phyloP scores from a whole-genome alignment of 441 rosid species.

The Gossypium schwendimanii region DNA sequence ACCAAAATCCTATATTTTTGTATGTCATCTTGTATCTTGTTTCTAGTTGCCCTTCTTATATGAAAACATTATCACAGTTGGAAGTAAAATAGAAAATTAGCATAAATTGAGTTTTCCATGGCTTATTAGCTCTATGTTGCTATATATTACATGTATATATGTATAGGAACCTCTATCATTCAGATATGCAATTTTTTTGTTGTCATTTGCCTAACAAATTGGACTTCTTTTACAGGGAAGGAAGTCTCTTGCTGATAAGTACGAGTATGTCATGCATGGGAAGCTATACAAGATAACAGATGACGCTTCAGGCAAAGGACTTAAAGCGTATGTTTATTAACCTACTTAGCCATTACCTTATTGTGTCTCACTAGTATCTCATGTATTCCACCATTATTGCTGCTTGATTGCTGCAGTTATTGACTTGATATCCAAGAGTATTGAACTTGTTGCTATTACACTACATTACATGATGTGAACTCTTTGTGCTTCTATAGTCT shows the following conservation, averaged over 20 bases:
- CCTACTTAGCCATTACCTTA: background rate
- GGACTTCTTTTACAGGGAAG: conserved; percentile 40
- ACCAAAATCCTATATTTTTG: background rate
- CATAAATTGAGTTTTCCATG: background rate
- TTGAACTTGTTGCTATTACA: background rate
- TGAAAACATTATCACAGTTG: background rate
- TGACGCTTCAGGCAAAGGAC: conserved; percentile 49
- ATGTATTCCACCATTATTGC: background rate
- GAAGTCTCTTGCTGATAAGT: conserved; percentile 81
- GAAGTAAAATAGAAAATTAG: background rate
- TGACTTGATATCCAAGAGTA: background rate
- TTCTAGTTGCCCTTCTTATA: background rate
- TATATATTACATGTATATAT: background rate
- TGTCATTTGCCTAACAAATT: conserved; percentile 1
- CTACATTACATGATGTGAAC: background rate
- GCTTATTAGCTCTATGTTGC: background rate
- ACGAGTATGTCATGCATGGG: conserved; percentile 88
- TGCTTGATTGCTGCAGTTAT: background rate
- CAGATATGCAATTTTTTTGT: background rate
- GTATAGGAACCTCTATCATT: background rate
- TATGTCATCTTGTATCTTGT: background rate
- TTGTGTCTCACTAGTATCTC: background rate
- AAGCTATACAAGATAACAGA: conserved; percentile 81
- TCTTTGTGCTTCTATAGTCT: background rate
- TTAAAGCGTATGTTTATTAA: conserved; percentile 52